A percentile compares a stretch with the other conserved stretches of the same genome.
These are phyloP conservation scores for Oryza glumipatula DNA, from an alignment of 176 grass and related monocot genomes.

Conservation along the genomic window DNA sequence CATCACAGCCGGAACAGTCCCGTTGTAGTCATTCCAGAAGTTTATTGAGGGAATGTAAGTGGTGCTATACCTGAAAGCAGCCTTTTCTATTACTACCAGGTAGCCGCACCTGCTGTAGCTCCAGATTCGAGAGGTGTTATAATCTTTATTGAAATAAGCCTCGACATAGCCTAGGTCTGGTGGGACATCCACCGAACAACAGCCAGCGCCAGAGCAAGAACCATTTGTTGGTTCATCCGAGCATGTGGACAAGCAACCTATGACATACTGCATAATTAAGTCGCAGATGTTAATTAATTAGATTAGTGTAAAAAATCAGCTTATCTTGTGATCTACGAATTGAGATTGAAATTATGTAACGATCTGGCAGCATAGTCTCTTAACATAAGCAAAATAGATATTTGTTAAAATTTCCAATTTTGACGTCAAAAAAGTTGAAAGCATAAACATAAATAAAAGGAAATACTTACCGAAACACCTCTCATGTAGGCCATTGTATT, in stretches of 20 bases:
- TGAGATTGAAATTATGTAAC: no score
- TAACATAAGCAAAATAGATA: no score
- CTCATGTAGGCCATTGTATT: background rate
- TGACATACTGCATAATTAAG: background rate
- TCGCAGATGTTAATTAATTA: background rate
- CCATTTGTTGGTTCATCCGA: background rate
- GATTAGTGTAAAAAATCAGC: background rate
- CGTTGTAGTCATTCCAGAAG: background rate
- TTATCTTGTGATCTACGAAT: background rate
- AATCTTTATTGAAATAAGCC: background rate
- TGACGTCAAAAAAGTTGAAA: no score
- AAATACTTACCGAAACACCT: background rate
- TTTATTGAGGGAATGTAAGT: background rate
- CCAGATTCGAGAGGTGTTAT: conserved; percentile 15
- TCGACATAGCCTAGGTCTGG: background rate
- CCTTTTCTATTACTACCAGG: conserved; percentile 5
- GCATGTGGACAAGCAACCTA: conserved; percentile 10
- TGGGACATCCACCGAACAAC: conserved; percentile 24
- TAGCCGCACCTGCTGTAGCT: background rate
- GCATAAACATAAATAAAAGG: background rate
- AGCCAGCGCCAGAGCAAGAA: conserved; percentile 44
- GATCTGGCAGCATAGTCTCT: no score
- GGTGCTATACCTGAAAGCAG: background rate
- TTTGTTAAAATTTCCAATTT: no score
- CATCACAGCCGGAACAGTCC: background rate